Evolutionary conservation across 352 stramenopile species (phyloP), one percentile per base, ranked within the genome.

Genomic region (Pythium diclinum): DNA sequence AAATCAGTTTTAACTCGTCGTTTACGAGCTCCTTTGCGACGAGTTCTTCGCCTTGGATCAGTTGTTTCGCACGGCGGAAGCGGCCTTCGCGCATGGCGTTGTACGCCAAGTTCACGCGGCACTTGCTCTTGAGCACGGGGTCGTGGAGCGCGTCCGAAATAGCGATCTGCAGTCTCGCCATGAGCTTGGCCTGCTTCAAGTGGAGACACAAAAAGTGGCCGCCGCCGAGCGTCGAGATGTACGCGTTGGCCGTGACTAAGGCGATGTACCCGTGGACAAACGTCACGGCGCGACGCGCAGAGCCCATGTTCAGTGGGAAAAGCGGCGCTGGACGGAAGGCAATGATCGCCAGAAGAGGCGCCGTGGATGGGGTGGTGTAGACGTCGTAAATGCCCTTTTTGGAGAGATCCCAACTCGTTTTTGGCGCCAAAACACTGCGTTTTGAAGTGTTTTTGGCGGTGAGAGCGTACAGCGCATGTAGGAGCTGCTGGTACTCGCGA

Each of bases 181-280:
- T 74, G 40, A 86, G 58, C 63, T 85, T 88, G 46, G 85, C 85
- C 51, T 87, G 78, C 55, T 79, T 73, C 52, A 94, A 63, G 58
- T 94, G 85, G 30, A 77, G 74, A 52, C 85, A 94, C 49, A 94
- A 54, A 53, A 94, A 94, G 64, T 92, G 85, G 21, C 85, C 85
- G 11, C 85, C 85, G 32, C 85, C 85, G 2, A 94, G 73, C 56
- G 85, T 94, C 59, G 85, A 94, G 52, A 94, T 83, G 71, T 91
- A 94, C 49, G 85, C 85, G 67, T 94, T 94, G 1, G 83, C 83
- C 0, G 85, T 94, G 49, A 94, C 83, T 3, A 94, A 69, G 21
- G 85, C 81, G 28, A 92, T 78, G 9, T 91, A 76, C 7, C 73
- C 81, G 47, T 92, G 74, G 8, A 89, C 83, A 36, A 94, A 79